Conservation (phyloP, 805 yeast species). For the Myxozyma udenii region DNA sequence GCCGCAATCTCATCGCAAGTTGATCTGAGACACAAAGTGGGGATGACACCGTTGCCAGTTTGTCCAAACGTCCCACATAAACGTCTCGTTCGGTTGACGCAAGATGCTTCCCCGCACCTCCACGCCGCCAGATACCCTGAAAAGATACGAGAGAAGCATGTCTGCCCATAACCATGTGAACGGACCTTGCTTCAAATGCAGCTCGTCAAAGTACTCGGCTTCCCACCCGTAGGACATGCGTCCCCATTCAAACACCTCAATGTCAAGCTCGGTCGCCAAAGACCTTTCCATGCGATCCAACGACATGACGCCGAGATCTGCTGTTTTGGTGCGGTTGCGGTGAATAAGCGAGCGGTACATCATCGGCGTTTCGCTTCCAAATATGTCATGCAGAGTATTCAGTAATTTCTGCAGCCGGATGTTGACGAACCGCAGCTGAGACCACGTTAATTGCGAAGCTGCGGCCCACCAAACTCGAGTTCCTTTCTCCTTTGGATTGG, state of each 20-base stretch:
- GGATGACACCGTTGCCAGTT: constrained; percentile 16
- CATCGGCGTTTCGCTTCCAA: constrained; percentile 16
- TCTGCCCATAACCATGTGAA: constrained; percentile 11
- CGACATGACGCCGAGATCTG: constrained; percentile 15
- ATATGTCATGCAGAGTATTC: constrained; percentile 3
- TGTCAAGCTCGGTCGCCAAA: constrained; percentile 6
- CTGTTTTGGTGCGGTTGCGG: constrained; percentile 6
- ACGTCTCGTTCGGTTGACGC: constrained; percentile 4
- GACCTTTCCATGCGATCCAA: constrained; percentile 18
- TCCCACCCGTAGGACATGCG: constrained; percentile 10
- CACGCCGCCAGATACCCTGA: constrained; percentile 20
- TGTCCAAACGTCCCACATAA: neutral
- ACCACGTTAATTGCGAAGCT: constrained; percentile 12
- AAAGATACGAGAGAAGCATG: constrained; percentile 21
- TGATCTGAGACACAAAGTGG: neutral
- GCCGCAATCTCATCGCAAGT: no score
- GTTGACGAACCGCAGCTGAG: constrained; percentile 17
- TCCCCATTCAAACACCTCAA: constrained; percentile 27
- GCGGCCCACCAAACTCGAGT: constrained; percentile 3
- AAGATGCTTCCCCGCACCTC: constrained; percentile 10
- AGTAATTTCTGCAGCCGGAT: constrained; percentile 16
- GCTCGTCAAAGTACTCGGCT: constrained; percentile 2
- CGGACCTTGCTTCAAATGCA: constrained; percentile 11
- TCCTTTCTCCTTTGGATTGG: neutral
- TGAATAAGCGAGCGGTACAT: constrained; percentile 21